Evolutionary conservation across 1,139 yeast genomes (phyloP).

Genomic region (Candida frijolesensis): DNA sequence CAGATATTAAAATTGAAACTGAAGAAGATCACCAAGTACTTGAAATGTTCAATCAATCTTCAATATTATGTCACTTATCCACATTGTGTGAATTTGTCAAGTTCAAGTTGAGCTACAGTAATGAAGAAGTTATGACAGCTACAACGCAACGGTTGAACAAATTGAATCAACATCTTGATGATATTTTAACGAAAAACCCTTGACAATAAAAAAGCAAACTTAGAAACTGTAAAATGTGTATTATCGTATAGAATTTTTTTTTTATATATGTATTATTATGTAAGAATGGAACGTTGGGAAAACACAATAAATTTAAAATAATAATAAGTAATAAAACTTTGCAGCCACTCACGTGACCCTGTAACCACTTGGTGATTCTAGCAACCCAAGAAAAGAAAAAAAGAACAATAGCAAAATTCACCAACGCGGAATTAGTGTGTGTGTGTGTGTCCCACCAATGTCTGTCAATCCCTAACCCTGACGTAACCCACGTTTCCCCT

Average conservation of each 20-base stretch:
- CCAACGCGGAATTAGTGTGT: too few species aligned
- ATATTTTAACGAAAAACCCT: constrained; percentile 14
- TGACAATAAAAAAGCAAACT: too few species aligned
- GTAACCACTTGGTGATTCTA: not conserved
- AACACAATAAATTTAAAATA: not conserved
- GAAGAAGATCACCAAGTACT: constrained; percentile 6
- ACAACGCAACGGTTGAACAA: constrained; percentile 22
- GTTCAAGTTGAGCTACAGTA: constrained; percentile 19
- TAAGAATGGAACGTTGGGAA: not conserved
- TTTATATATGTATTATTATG: not conserved
- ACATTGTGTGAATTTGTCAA: constrained; percentile 22
- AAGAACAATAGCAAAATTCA: too few species aligned
- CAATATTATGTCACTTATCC: constrained; percentile 19
- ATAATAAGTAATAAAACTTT: not conserved
- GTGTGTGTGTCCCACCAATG: too few species aligned
- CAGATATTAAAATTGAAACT: constrained; percentile 8
- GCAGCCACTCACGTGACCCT: not conserved
- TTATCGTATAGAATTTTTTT: not conserved
- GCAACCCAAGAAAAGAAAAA: too few species aligned
- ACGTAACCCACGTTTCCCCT: too few species aligned
- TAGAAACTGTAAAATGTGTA: not conserved
- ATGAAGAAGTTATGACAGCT: constrained; percentile 17
- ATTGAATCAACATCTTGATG: constrained; percentile 23
- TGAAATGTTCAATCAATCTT: constrained; percentile 16
- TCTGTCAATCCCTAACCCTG: too few species aligned